phyloP scores from a whole-genome alignment of 106 monocot genomes.

The Allium fistulosum region DNA sequence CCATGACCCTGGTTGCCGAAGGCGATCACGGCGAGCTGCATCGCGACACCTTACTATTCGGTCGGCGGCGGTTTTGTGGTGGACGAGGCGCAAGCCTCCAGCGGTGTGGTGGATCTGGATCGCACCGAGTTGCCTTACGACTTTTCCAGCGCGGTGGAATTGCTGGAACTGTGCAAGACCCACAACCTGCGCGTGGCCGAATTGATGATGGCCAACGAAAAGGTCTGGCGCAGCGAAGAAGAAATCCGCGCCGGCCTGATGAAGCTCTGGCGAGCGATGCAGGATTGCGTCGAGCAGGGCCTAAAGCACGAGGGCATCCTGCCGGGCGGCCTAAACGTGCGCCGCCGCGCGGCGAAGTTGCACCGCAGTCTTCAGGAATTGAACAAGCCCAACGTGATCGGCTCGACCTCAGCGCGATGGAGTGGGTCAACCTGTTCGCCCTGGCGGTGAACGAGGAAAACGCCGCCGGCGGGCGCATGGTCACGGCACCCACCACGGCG shows the following conservation, averaged over 20 bases:
- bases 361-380: neutral
- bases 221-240: neutral
- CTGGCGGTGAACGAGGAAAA: slow-evolving; percentile 9
- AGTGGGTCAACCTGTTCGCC: slow-evolving; percentile 3
- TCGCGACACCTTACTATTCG: neutral
- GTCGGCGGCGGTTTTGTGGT: slow-evolving; percentile 4
- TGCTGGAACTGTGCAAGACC: neutral
- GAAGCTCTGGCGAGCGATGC: neutral
- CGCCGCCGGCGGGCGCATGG: too few relatives aligned
- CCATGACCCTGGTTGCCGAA: neutral
- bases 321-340: slow-evolving; percentile 3
- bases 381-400: neutral
- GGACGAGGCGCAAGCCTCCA: neutral
- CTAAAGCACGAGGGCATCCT: neutral
- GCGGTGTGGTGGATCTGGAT: neutral
- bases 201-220: neutral
- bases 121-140: neutral
- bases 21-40: neutral
- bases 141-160: neutral
- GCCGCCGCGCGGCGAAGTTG: slow-evolving; percentile 1
- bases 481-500: slow-evolving; percentile 4
- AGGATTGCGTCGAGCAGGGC: slow-evolving; percentile 1
- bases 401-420: neutral
- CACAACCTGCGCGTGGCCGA: neutral
- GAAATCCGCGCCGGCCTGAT: slow-evolving; percentile 4